Base-by-base conservation (phyloP, 2,329 filamentous ascomycete genomes). In the Aspergillus brunneoviolaceus region DNA sequence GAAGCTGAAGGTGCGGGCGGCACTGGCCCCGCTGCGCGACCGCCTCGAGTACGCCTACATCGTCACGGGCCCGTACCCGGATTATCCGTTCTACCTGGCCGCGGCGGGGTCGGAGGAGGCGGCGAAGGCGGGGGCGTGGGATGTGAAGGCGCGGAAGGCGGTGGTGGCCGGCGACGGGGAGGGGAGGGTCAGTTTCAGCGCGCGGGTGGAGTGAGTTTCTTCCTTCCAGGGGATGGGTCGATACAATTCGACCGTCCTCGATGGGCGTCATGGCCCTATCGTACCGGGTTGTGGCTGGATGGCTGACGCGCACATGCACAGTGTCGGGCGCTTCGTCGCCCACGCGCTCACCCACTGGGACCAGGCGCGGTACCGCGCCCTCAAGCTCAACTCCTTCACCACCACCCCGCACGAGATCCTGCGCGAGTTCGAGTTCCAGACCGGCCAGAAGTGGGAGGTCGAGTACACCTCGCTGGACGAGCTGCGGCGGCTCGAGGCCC, bases 351-450 rank as follows among this genome's bases (percentile, higher is more conserved):
- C 78, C 16, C 83, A 87, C 60, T 84, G 85, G 2, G 73, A 81
- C 10, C 78, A 74, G 5, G 79, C 84, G 0, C 79, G 79, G 35
- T 84, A 84, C 63, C 81, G 83, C 56, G 82, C 84, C 0, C 74
- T 91, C 35, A 87, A 85, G 60, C 86, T 91, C 1, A 88, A 91
- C 68, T 91, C 88, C 0, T 92, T 91, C 65, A 87, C 88, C 0
- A 82, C 84, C 2, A 90, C 86, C 0, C 84, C 87, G 0, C 80
- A 84, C 9, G 76, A 85, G 27, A 86, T 91, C 21, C 70, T 89
- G 21, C 79, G 79, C n/a, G 88, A 89, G 70, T 89, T 87, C 66
- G 86, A 90, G 75, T 84, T 79, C 65, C 88, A 90, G 73, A 88
- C 85, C 0, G 84, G 82, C 4, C 73, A 75, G 14, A 76, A 81